Base-by-base conservation (phyloP, 2,329 filamentous ascomycete genomes). In the Talaromyces sp. region DNA sequence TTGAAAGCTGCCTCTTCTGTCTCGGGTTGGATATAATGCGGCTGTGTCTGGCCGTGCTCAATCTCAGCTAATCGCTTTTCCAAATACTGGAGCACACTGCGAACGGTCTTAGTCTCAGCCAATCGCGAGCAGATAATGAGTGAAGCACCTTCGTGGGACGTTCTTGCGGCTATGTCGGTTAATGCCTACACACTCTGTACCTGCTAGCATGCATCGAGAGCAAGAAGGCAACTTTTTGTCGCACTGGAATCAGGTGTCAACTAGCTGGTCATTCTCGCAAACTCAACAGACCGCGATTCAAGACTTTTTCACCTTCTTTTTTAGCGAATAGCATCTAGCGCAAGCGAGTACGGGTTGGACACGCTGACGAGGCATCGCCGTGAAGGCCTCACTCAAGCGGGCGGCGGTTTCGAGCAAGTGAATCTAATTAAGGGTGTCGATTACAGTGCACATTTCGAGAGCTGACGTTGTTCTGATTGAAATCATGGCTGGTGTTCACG, bases 21-120 rank as follows among this genome's bases (percentile, higher is more conserved):
- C 54, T 56, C 54, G 33, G 19, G 28, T 56, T 44, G 54, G 3
- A 42, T 56, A 22, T 25, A 8, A 39, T 27, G 19, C n/a, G 53
- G 32, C 30, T 27, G 33, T 56, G 54, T 17, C 19, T 42, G 33
- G 19, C 30, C 33, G 13, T 42, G 54, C 54, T 56, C 54, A 28
- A n/a, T 56, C 54, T 44, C 54, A 56, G 54, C 54, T 56, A 56
- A 56, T 56, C 22, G 54, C 33, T 56, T 56, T 30, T 56, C 54
- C 33, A 56, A 56, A 44, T 56, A 44, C 54, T 56, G 54, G 54
- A 56, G 33, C 54, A 56, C 54, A 42, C 54, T 56, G 54, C 33
- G 22, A 56, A 56, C 33, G 13, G 53, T 42, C 7, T 44, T 56
- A 44, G 54, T 28, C 33, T 42, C 54, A 28, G 33, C 33, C 33